Conservation (phyloP, 2,329 filamentous ascomycete species). For the Parasarocladium wereldwijsianum region DNA sequence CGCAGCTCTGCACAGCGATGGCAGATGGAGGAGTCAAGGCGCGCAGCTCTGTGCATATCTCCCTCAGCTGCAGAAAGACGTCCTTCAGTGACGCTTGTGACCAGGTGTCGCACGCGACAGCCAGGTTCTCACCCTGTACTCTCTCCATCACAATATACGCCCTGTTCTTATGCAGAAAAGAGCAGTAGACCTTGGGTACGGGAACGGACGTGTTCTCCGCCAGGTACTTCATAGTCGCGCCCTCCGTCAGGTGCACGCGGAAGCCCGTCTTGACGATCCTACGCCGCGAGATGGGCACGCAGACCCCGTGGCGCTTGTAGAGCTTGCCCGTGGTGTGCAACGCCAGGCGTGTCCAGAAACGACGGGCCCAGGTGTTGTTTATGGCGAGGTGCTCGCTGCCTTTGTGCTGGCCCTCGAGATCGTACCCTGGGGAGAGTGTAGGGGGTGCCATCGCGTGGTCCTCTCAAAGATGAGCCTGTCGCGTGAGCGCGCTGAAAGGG, state of each 20-base stretch:
- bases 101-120: constrained; percentile 7
- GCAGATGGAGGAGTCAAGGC: constrained; percentile 8
- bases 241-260: constrained; percentile 11
- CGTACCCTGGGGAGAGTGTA: no score
- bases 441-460: no score
- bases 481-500: no score
- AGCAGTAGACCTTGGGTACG: constrained; percentile 9
- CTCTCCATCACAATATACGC: constrained; percentile 32
- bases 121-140: constrained; percentile 11
- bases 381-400: constrained; percentile 14
- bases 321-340: constrained; percentile 14
- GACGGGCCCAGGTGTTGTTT: constrained; percentile 13
- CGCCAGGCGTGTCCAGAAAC: constrained; percentile 11
- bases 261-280: constrained; percentile 11
- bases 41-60: constrained; percentile 11
- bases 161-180: constrained; percentile 20
- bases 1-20: constrained; percentile 10
- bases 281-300: constrained; percentile 13
- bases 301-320: constrained; percentile 11
- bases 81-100: constrained; percentile 5
- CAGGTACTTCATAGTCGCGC: constrained; percentile 10
- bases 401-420: no score
- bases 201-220: constrained; percentile 10
- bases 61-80: constrained; percentile 10
- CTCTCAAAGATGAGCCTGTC: no score